Evolutionary conservation across 345 rosid species (phyloP), one percentile per base, ranked within the genome.

Genomic region (Lepidium africanum): DNA sequence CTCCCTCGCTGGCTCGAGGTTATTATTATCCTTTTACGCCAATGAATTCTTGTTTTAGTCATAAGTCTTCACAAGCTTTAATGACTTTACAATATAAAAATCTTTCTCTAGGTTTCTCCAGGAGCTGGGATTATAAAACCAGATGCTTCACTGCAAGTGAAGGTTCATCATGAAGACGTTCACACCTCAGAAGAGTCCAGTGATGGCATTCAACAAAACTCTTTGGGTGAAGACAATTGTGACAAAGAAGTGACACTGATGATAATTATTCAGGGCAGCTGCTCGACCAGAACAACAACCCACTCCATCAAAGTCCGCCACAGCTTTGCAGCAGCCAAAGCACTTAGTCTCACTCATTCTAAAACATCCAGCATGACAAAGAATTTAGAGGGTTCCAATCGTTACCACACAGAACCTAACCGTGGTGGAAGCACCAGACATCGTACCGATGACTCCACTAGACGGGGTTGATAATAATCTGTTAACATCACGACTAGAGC

Each of bases 1-100:
- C 84, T 89, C 46, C 99, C 99, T 41, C 76, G 96, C 30, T 94
- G 99, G 97, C 96, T 94, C 43, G 96, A 94, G 99, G 99, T 91
- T 82, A 8, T 14, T 40, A 48, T 40, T 57, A 71, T 64, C 49
- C 32, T 54, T 7, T 30, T 63, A 67, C 14, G 33, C 54, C 32
- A 39, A 49, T 2, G 40, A 42, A 13, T 41, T 0, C 0, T 16
- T 35, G 46, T 62, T 50, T 35, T 16, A 3, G 0, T 25, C 50
- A 12, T 19, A 41, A 27, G 11, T 7, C 25, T 60, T 61, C 59
- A 61, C 57, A 52, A 39, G 19, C 47, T 46, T 38, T 48, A 19
- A 47, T 55, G 55, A 37, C 16, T n/a, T 50, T 12, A 12, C 7
- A 9, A 48, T 10, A 46, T 10, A 38, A 47, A 14, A 27, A 17